Evolutionary conservation across 2,329 filamentous ascomycete species (phyloP), one percentile per base, ranked within the genome.

Genomic region (Neonectria magnoliae): DNA sequence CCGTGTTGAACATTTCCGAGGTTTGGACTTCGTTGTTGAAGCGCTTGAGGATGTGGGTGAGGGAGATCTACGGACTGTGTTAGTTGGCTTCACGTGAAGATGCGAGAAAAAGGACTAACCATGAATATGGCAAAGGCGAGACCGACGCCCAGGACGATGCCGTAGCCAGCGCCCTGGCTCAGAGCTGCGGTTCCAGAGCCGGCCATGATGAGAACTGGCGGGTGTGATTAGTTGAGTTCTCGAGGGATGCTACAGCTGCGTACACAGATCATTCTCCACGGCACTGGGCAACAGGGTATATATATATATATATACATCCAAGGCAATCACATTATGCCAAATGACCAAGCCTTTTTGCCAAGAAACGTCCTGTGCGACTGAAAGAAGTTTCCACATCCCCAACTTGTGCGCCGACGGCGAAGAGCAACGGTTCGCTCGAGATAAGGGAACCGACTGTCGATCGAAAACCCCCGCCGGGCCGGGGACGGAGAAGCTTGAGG

Each of bases 1-100:
- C 93, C 0, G 93, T 97, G 68, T 87, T 93, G 84, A 97, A 97
- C 88, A 94, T 95, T 80, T 97, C 94, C 0, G 92, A 94, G 0
- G 94, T 97, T 78, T 97, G 93, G 5, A 94, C 82, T 76, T 95
- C 93, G 42, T 78, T 77, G 71, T 79, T 80, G 74, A 79, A 87
- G 76, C 88, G 82, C 74, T 90, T 91, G 62, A 93, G 80, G 29
- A 91, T 84, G 78, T 90, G 90, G 2, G 90, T 93, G n/a, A 90
- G 90, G 57, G 88, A 80, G 73, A 92, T 92, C 80, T 77, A 25
- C 18, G 2, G 18, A 4, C 16, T 4, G 27, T 42, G 36, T 58
- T 20, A 57, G 56, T 33, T 18, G 13, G 25, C 6, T 36, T 14
- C n/a, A 16, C 14, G 42, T 10, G 51, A 10, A n/a, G 9, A 20